A percentile compares a stretch with the other conserved stretches of the same genome.
These are phyloP conservation scores for Moesziomyces globuligerus DNA, from an alignment of 1,284 basidiomycete species.

Conservation along the genomic window DNA sequence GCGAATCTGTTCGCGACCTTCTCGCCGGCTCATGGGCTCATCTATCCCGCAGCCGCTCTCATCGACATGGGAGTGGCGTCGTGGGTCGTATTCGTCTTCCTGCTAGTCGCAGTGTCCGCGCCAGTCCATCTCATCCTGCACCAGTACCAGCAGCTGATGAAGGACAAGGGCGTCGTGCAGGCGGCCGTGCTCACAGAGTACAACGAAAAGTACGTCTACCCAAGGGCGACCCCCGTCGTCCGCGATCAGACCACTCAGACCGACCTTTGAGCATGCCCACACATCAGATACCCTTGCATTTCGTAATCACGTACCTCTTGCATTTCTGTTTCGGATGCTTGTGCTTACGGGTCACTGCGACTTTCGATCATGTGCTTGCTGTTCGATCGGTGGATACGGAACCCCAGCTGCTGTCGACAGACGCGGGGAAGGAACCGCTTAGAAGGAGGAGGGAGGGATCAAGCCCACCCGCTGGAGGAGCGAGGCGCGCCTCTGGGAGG, in stretches of 20 bases:
- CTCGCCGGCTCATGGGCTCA: conserved; percentile 37
- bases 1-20: conserved; percentile 43
- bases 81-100: conserved; percentile 31
- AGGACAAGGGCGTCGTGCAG: conserved; percentile 46
- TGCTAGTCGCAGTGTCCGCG: conserved; percentile 26
- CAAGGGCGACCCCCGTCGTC: conserved; percentile 42
- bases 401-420: too few species aligned
- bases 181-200: conserved; percentile 56
- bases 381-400: too few species aligned
- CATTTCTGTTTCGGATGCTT: background rate
- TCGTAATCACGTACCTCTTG: too few species aligned
- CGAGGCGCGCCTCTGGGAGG: conserved; percentile 9
- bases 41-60: conserved; percentile 27
- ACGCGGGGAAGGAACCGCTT: too few species aligned
- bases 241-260: conserved; percentile 52
- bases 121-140: conserved; percentile 40
- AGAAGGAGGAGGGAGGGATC: background rate
- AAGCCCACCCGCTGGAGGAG: conserved; percentile 37
- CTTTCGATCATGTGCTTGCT: too few species aligned
- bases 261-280: conserved; percentile 7
- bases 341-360: too few species aligned
- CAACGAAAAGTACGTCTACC: conserved; percentile 56
- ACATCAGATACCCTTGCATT: background rate
- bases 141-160: conserved; percentile 48
- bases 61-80: conserved; percentile 20